phyloP scores from a whole-genome alignment of 306 rosid species.

The Quercus alba region DNA sequence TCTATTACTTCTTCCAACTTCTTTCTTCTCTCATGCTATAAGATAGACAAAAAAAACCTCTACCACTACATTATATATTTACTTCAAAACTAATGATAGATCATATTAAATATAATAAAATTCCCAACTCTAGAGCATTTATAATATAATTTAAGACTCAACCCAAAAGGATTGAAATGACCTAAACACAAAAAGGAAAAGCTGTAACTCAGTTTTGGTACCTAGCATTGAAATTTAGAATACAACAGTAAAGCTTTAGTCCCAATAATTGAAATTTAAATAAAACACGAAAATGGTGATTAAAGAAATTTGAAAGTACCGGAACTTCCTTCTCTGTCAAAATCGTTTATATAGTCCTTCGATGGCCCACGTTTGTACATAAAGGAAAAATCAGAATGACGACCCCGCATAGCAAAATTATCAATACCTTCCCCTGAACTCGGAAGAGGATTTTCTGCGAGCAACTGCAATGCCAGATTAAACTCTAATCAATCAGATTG shows the following conservation, averaged over 20 bases:
- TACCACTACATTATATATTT: not conserved
- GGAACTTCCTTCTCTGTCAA: slow-evolving; percentile 46
- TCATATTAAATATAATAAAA: not conserved
- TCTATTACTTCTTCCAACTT: not conserved
- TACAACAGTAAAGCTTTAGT: not conserved
- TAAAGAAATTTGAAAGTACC: slow-evolving; percentile 36
- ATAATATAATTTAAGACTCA: not conserved
- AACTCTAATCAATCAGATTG: not conserved
- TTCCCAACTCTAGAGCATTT: not conserved
- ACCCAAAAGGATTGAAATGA: too few relatives aligned
- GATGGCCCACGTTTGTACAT: slow-evolving; percentile 48
- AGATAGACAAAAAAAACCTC: not conserved
- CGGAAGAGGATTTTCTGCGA: slow-evolving; percentile 5
- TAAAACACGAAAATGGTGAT: not conserved
- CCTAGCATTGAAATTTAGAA: not conserved
- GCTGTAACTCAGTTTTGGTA: too few relatives aligned
- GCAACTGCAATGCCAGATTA: slow-evolving; percentile 25
- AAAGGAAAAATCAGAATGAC: slow-evolving; percentile 30
- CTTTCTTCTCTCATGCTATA: not conserved
- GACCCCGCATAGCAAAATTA: slow-evolving; percentile 62
- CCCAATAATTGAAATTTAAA: not conserved
- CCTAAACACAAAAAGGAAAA: too few relatives aligned
- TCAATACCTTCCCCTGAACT: slow-evolving; percentile 29
- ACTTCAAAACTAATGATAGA: not conserved
- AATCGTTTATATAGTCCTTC: slow-evolving; percentile 34